Conservation (phyloP, 805 yeast species). For the Isabelozyma rhagii region DNA sequence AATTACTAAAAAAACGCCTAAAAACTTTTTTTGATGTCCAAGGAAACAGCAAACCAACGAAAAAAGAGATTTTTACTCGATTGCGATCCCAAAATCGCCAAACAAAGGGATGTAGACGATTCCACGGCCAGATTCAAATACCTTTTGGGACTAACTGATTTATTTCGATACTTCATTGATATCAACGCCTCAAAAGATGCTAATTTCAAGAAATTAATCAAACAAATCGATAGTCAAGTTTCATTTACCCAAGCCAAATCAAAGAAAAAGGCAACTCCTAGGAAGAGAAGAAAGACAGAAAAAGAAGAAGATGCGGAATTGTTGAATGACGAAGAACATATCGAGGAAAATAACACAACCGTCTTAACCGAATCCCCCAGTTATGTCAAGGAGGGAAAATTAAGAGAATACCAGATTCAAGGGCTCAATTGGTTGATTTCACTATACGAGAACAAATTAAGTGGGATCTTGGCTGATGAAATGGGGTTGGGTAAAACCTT, state of each 20-base stretch:
- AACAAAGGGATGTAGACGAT: constrained; percentile 51
- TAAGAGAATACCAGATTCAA: constrained; percentile 90
- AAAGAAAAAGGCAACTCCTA: constrained; percentile 12
- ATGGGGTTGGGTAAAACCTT: constrained; percentile 98
- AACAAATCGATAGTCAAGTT: constrained; percentile 51
- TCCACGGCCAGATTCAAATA: constrained; percentile 78
- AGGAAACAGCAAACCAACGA: constrained; percentile 28
- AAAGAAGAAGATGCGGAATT: constrained; percentile 95
- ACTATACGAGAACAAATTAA: constrained; percentile 78
- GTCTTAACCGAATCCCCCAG: constrained; percentile 85
- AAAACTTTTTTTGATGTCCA: background rate
- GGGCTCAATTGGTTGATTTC: constrained; percentile 95
- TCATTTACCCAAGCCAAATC: constrained; percentile 30
- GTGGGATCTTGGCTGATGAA: constrained; percentile 96
- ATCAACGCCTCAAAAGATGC: constrained; percentile 78
- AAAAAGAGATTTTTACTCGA: constrained; percentile 47
- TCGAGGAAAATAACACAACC: constrained; percentile 49
- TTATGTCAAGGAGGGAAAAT: constrained; percentile 62
- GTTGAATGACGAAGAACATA: constrained; percentile 74
- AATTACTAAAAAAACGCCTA: background rate
- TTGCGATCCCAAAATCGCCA: constrained; percentile 56
- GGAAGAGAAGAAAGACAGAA: constrained; percentile 82
- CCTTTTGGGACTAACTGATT: constrained; percentile 74
- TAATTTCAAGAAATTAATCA: constrained; percentile 57
- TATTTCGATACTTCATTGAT: constrained; percentile 85